These are phyloP conservation scores for Cystobasidium slooffiae DNA, from an alignment of 1,284 basidiomycete species.

Conservation along the genomic window DNA sequence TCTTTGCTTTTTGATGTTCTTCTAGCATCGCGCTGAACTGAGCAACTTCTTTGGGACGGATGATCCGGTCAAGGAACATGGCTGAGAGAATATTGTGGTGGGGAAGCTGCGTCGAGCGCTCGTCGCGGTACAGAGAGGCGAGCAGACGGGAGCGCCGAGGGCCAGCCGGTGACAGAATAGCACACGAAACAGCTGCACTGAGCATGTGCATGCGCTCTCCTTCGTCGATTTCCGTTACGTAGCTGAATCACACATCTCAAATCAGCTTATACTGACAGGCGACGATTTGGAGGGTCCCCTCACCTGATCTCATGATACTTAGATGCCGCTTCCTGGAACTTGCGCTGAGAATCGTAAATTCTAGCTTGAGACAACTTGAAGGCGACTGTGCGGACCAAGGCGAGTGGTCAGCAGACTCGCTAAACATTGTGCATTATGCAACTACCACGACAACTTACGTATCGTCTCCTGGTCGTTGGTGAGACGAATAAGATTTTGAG, in stretches of 20 bases:
- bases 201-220: conserved; percentile 84
- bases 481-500: conserved; percentile 82
- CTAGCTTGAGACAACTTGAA: conserved; percentile 67
- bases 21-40: conserved; percentile 86
- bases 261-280: not conserved
- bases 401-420: too few relatives aligned
- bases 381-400: conserved; percentile 22
- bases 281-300: not conserved
- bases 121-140: conserved; percentile 89
- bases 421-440: conserved; percentile 50
- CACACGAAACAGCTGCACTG: conserved; percentile 90
- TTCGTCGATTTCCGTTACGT: conserved; percentile 68
- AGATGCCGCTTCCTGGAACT: conserved; percentile 92
- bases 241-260: conserved; percentile 26
- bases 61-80: conserved; percentile 96
- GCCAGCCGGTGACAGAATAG: conserved; percentile 95
- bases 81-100: conserved; percentile 90
- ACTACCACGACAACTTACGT: conserved; percentile 62
- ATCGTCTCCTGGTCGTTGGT: conserved; percentile 74
- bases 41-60: conserved; percentile 83
- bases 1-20: conserved; percentile 88
- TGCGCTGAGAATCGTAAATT: conserved; percentile 86
- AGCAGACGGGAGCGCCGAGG: conserved; percentile 91
- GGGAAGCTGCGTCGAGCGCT: conserved; percentile 76
- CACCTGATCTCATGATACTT: conserved; percentile 85